Percentiles rank a stretch among this genome's conserved stretches.
These are phyloP conservation scores for Cystobasidium slooffiae DNA, from an alignment of 1,284 basidiomycete species.

Conservation along the genomic window DNA sequence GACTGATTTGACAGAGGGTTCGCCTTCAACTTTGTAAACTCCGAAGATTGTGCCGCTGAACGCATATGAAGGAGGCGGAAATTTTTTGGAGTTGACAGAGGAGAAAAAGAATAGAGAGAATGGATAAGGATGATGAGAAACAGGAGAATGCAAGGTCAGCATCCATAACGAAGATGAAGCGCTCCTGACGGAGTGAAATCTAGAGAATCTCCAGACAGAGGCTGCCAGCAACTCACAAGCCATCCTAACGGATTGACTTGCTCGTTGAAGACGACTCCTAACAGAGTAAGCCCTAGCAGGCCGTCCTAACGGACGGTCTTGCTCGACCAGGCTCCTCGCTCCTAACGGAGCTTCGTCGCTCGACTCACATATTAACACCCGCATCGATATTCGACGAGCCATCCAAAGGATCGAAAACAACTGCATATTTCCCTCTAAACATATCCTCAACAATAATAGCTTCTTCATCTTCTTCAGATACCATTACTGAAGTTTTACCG, in stretches of 20 bases:
- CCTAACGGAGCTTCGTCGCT: background rate
- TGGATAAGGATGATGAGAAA: no score
- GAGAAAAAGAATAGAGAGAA: no score
- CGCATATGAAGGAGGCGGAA: no score
- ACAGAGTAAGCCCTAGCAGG: no score
- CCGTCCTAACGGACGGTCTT: no score
- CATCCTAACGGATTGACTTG: no score
- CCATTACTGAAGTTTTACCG: slow-evolving; percentile 93
- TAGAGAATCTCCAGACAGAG: no score
- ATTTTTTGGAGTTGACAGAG: background rate
- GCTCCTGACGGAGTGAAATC: no score
- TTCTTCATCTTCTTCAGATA: slow-evolving; percentile 71
- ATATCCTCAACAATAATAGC: slow-evolving; percentile 55
- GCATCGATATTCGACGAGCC: slow-evolving; percentile 99
- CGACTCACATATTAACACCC: slow-evolving; percentile 83
- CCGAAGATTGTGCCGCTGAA: slow-evolving; percentile 93
- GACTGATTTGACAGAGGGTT: slow-evolving; percentile 81
- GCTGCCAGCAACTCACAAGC: no score
- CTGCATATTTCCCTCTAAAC: slow-evolving; percentile 74
- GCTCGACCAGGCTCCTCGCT: background rate
- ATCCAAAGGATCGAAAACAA: slow-evolving; percentile 98
- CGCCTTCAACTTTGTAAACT: slow-evolving; percentile 82
- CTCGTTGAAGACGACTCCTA: no score
- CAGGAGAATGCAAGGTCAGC: no score
- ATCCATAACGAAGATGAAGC: no score